Evolutionary conservation across 2,329 filamentous ascomycete species (phyloP).

Genomic region (Stagonosporopsis rhizophila): DNA sequence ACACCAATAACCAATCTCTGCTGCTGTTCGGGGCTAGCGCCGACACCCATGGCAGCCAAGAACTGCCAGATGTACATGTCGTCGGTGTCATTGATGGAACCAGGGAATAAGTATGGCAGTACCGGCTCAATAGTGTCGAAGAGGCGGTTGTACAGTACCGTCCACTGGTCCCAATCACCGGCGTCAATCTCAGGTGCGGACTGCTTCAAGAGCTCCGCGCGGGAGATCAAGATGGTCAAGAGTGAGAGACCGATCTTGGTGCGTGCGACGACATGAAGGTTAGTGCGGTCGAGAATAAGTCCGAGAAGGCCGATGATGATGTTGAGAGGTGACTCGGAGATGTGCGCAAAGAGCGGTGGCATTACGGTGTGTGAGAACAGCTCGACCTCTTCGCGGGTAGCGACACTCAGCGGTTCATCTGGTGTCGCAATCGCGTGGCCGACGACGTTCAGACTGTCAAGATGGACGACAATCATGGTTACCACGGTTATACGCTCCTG

Average conservation of each 20-base stretch:
- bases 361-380: conserved; percentile 88
- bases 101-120: conserved; percentile 86
- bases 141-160: conserved; percentile 79
- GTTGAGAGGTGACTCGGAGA: conserved; percentile 88
- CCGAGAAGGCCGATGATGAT: conserved; percentile 91
- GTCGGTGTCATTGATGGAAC: conserved; percentile 85
- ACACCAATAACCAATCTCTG: conserved; percentile 92
- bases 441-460: conserved; percentile 91
- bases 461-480: conserved; percentile 92
- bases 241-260: conserved; percentile 89
- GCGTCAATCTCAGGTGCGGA: conserved; percentile 70
- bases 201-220: conserved; percentile 92
- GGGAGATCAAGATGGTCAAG: conserved; percentile 91
- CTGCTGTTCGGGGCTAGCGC: conserved; percentile 92
- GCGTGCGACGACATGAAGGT: conserved; percentile 82
- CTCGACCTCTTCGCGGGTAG: conserved; percentile 89
- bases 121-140: conserved; percentile 88
- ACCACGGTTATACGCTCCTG: conserved; percentile 94
- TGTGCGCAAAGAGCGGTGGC: conserved; percentile 85
- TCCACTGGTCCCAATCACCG: conserved; percentile 78
- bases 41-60: conserved; percentile 91
- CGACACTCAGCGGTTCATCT: conserved; percentile 71
- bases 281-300: conserved; percentile 79
- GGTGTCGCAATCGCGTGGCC: conserved; percentile 76
- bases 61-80: conserved; percentile 99